Evolutionary conservation across 2,329 filamentous ascomycete species (phyloP).

Genomic region (Myriosclerotinia duriaeana): DNA sequence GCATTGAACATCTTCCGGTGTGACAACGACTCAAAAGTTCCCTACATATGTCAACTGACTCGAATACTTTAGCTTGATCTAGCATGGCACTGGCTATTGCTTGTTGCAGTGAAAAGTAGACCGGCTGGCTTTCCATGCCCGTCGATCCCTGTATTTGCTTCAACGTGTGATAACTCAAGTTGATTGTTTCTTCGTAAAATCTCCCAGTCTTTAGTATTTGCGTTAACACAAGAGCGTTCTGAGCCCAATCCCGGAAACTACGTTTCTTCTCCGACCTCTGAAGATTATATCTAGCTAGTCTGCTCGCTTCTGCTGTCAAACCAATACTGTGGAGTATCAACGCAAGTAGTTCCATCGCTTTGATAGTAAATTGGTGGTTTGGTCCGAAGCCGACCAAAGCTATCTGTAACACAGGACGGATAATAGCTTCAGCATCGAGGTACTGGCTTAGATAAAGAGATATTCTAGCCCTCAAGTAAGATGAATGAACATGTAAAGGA

Average conservation of each 20-base stretch:
- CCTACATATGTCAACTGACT: neutral
- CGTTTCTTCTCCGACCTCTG: neutral
- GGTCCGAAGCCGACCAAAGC: neutral
- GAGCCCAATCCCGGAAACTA: neutral
- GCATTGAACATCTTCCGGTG: neutral
- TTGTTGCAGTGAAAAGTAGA: rapidly evolving
- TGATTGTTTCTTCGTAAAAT: neutral
- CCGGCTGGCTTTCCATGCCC: rapidly evolving
- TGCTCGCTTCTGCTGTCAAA: neutral
- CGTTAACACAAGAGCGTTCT: neutral
- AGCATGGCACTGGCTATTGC: neutral
- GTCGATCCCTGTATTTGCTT: rapidly evolving
- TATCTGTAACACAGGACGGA: neutral
- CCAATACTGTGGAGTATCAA: rapidly evolving
- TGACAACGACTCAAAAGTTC: neutral
- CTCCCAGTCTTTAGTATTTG: rapidly evolving
- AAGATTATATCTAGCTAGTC: neutral
- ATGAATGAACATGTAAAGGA: neutral
- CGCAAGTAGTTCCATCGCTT: neutral
- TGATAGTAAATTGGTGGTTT: neutral
- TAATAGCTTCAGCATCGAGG: neutral
- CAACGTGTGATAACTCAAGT: too few species aligned
- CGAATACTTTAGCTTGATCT: neutral
- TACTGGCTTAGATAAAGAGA: rapidly evolving
- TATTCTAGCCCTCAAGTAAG: neutral